Percentiles rank a stretch among this genome's conserved stretches.
Conservation (phyloP, 176 grass and related monocot genomes). For the Bothriochloa decipiens region DNA sequence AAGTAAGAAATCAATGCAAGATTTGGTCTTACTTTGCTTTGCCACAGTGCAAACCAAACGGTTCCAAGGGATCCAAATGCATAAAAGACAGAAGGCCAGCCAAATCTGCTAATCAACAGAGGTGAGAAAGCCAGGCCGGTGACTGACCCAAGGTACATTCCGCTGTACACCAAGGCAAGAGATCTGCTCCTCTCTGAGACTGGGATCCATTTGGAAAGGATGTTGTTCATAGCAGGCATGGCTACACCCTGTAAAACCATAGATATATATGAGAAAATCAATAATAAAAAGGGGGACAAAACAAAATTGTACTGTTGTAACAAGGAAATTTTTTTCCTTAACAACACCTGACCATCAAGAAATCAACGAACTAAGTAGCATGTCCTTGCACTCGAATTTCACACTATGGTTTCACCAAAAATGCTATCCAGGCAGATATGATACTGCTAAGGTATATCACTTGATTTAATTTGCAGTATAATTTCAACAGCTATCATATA, state of each 20-base stretch:
- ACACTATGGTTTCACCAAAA: conserved; percentile 14
- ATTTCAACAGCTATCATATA: conserved; percentile 3
- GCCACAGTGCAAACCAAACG: conserved; percentile 88
- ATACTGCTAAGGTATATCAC: not conserved
- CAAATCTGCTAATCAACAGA: conserved; percentile 86
- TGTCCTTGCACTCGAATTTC: not conserved
- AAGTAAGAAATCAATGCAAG: not conserved
- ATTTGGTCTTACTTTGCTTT: conserved; percentile 59
- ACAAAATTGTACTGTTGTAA: not conserved
- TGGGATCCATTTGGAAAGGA: conserved; percentile 95
- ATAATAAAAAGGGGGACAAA: conserved; percentile 15
- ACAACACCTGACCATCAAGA: not conserved
- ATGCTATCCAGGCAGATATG: conserved; percentile 12
- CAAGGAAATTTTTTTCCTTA: not conserved
- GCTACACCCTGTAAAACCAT: conserved; percentile 80
- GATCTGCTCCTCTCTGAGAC: conserved; percentile 98
- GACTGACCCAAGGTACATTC: conserved; percentile 98
- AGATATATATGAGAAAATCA: conserved; percentile 17
- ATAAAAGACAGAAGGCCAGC: conserved; percentile 97
- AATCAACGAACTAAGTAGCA: not conserved
- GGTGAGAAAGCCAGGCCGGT: conserved; percentile 89
- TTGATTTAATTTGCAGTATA: not conserved
- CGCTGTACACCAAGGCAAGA: conserved; percentile 90
- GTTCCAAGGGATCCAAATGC: conserved; percentile 90
- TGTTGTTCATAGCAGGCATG: conserved; percentile 98